Evolutionary conservation across 176 grass and related monocot species (phyloP).

Genomic region (Oryza glaberrima): DNA sequence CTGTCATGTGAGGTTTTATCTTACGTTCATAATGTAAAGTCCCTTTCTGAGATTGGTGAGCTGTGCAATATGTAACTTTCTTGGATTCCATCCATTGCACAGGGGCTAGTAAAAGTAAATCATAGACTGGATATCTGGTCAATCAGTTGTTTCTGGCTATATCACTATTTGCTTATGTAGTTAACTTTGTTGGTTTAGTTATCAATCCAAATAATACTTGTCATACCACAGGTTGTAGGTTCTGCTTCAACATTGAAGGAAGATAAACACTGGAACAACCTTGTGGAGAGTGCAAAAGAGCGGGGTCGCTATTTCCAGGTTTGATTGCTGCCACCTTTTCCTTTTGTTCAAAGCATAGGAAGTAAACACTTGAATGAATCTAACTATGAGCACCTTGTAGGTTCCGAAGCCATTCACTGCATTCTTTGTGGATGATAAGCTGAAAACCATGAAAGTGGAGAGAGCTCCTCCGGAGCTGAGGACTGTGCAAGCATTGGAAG

Average conservation of each 20-base stretch:
- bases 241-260: conserved; percentile 84
- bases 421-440: conserved; percentile 69
- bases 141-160: neutral
- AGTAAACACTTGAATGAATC: conserved; percentile 26
- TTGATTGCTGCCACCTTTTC: conserved; percentile 9
- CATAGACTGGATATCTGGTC: neutral
- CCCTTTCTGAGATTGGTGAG: neutral
- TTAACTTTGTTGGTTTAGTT: conserved; percentile 16
- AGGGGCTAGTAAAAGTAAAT: neutral
- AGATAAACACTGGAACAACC: conserved; percentile 89
- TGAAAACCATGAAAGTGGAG: conserved; percentile 62
- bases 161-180: conserved; percentile 15
- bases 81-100: conserved; percentile 1
- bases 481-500: conserved; percentile 35
- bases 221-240: conserved; percentile 65
- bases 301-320: conserved; percentile 66
- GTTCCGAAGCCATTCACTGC: conserved; percentile 68
- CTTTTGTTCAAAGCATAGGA: neutral
- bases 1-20: neutral
- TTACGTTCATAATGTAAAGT: neutral
- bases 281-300: conserved; percentile 86
- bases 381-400: conserved; percentile 42
- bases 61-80: conserved; percentile 32
- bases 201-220: conserved; percentile 40
- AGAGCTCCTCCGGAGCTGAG: conserved; percentile 26